Base-by-base conservation (phyloP, 371 early-diverging fungal genomes). In the Rhizopus delemar region DNA sequence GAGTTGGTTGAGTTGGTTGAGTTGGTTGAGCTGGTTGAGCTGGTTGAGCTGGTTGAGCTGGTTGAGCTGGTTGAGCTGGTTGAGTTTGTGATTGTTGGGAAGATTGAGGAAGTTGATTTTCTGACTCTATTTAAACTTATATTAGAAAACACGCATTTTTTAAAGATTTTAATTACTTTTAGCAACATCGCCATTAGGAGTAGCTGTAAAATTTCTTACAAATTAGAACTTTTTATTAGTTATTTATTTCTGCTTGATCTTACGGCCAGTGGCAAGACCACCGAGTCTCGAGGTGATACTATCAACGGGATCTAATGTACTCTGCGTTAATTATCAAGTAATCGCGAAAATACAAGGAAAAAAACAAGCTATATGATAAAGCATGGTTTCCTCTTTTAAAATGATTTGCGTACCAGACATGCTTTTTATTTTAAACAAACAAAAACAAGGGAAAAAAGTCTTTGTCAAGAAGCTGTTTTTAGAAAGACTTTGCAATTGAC, bases 211-310 rank as follows among this genome's bases (percentile, higher is more conserved):
- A 22, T 22, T 22, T 22, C 22, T 22, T 22, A 22, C 22, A 22
- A 22, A 22, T 22, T 22, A 22, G 22, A 22, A 22, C 22, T 22
- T 22, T 22, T 22, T 22, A 22, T 22, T 22, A 22, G 0, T 22
- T 22, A 22, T 22, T 22, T 8, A 13, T 45, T 11, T 38, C 15
- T 33, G 9, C n/a, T 13, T 32, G 41, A 13, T n/a, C 70, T 66
- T 70, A 70, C 70, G 57, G 3, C 4, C 43, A 12, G 74, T 70
- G 41, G 56, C 60, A 33, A 74, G 68, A 66, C 68, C 70, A 56
- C 70, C 66, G 22, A 74, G 63, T 43, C 59, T 74, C 5, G 59
- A 36, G 16, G 74, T 66, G 29, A 74, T 56, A 13, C 41, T 61
- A 28, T 74, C 74, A 48, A 74, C 43, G n/a, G 66, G 57, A 60